Conservation (phyloP, 495 filamentous ascomycete species). For the Bombardia bombarda region DNA sequence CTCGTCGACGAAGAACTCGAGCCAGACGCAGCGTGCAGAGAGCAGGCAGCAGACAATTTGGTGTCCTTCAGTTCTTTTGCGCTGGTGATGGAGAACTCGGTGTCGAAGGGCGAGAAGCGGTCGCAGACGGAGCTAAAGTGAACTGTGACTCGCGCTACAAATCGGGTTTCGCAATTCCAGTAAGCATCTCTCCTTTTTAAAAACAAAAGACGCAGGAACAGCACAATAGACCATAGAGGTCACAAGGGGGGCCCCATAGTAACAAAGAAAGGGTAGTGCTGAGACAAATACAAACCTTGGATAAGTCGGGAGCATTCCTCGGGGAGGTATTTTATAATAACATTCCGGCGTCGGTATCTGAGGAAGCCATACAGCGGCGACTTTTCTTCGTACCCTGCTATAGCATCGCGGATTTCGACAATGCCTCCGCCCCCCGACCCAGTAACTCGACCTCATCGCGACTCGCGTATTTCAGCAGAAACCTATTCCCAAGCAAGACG, state of each 20-base stretch:
- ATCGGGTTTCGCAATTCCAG: constrained; percentile 1
- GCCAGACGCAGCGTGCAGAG: constrained; percentile 79
- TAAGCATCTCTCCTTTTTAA: constrained; percentile 8
- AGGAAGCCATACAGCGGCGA: constrained; percentile 91
- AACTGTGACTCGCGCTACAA: constrained; percentile 78
- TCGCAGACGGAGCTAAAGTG: constrained; percentile 85
- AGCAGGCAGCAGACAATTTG: constrained; percentile 79
- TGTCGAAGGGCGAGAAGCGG: constrained; percentile 81
- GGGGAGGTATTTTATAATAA: constrained; percentile 86
- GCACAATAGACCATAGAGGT: neutral
- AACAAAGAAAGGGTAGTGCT: constrained; percentile 3
- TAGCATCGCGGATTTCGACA: constrained; percentile 67
- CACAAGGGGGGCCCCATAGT: neutral
- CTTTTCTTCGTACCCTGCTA: constrained; percentile 69
- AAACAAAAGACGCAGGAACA: neutral
- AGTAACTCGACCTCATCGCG: constrained; percentile 83
- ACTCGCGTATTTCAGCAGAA: constrained; percentile 84
- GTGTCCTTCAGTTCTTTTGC: constrained; percentile 79
- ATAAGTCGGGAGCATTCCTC: constrained; percentile 83
- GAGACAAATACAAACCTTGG: constrained; percentile 56
- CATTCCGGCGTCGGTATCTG: constrained; percentile 80
- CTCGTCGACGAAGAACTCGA: constrained; percentile 82
- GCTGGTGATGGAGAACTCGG: constrained; percentile 61
- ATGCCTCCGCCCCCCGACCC: constrained; percentile 72
- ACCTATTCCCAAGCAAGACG: constrained; percentile 46